These are phyloP conservation scores for Pseudognaphalium luteoalbum DNA, from an alignment of 129 eudicot species.

Conservation along the genomic window DNA sequence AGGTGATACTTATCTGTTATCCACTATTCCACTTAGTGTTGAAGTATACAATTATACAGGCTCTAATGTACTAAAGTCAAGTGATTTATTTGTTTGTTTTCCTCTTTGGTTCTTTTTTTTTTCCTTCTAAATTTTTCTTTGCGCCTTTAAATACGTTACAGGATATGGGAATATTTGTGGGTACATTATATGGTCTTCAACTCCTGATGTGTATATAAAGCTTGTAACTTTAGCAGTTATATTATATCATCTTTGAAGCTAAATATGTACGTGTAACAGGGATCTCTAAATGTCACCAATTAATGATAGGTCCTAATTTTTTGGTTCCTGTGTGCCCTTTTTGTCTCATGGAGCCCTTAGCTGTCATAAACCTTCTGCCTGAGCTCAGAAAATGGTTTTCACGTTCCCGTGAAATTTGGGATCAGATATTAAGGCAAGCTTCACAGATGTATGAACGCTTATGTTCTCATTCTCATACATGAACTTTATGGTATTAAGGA, in stretches of 20 bases:
- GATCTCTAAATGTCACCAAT: background rate
- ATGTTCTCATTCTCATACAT: background rate
- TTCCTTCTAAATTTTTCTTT: background rate
- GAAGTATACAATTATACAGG: background rate
- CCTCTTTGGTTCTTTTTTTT: background rate
- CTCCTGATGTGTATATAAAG: background rate
- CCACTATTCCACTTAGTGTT: background rate
- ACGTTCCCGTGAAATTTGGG: background rate
- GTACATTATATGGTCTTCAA: background rate
- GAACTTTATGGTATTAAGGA: background rate
- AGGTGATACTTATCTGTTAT: background rate
- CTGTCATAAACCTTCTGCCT: background rate
- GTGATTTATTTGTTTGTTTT: constrained; percentile 10
- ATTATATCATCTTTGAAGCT: background rate
- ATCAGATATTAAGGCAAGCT: background rate
- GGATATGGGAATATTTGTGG: background rate
- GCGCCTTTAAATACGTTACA: background rate
- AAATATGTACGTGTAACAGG: background rate
- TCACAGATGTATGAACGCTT: background rate
- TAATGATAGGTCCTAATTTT: background rate
- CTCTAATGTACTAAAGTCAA: background rate
- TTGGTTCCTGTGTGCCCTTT: background rate
- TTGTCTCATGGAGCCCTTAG: background rate
- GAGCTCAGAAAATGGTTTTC: background rate
- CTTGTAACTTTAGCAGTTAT: background rate